Percentiles rank a stretch among this genome's conserved stretches.
These are phyloP conservation scores for Copromyces sp. DNA, from an alignment of 495 filamentous ascomycete species.

Conservation along the genomic window DNA sequence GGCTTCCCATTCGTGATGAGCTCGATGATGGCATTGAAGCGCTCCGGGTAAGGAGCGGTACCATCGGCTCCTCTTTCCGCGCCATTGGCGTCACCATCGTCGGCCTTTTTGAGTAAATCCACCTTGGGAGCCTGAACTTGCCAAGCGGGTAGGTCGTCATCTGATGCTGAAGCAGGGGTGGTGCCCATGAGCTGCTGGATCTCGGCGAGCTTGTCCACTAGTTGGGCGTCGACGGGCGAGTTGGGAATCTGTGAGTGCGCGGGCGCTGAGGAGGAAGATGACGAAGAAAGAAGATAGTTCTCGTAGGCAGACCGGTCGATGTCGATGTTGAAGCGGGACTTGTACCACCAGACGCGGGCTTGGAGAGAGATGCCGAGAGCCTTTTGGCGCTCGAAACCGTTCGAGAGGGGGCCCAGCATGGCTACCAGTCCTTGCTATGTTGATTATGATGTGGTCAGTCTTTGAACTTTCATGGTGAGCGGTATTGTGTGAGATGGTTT, in stretches of 20 bases:
- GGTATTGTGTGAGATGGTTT: neutral
- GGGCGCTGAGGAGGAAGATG: constrained; percentile 6
- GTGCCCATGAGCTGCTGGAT: constrained; percentile 16
- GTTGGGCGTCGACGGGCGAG: constrained; percentile 9
- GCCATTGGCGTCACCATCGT: constrained; percentile 8
- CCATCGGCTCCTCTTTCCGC: constrained; percentile 22
- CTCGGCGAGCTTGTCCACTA: constrained; percentile 18
- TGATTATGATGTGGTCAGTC: neutral
- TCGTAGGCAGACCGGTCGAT: constrained; percentile 30
- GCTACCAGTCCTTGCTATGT: constrained; percentile 18
- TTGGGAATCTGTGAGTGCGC: neutral
- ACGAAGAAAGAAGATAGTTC: constrained; percentile 8
- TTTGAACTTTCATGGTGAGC: neutral
- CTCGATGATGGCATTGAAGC: constrained; percentile 82
- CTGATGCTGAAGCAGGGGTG: neutral
- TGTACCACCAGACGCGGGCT: constrained; percentile 36
- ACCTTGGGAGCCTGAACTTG: constrained; percentile 33
- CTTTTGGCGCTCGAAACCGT: constrained; percentile 12
- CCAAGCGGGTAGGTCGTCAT: constrained; percentile 28
- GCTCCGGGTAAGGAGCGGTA: constrained; percentile 61
- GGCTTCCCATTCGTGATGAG: constrained; percentile 75
- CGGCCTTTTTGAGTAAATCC: constrained; percentile 27
- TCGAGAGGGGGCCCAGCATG: constrained; percentile 18
- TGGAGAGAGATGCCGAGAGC: constrained; percentile 27
- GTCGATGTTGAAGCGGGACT: constrained; percentile 22